Base-by-base conservation (phyloP, 495 filamentous ascomycete genomes). In the Aspergillus egyptiacus region DNA sequence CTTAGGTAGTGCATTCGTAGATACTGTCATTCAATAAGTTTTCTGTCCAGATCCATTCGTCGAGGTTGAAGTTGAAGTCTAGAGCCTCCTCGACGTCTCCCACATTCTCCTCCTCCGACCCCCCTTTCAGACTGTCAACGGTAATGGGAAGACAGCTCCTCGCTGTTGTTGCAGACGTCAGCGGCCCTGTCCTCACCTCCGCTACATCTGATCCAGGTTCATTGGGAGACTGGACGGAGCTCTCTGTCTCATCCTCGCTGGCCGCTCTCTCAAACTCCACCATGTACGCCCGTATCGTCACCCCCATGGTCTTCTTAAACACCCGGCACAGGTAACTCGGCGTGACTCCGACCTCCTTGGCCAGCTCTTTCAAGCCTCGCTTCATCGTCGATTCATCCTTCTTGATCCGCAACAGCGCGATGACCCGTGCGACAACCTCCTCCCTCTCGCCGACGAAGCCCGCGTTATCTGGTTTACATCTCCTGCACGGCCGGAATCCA, bases 401-500 rank as follows among this genome's bases (percentile, higher is more conserved):
- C n/a, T 7, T 31, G 19, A 6, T 23, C 36, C 13, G 36, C 36
- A 39, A 20, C 14, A 43, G 40, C 34, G 34, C 24, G 5, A 48
- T 39, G 1, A 40, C 46, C 31, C 41, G 31, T 5, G 48, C 37
- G 14, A 53, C 56, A 24, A 59, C 34, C 30, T 52, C 42, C 39
- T 59, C 49, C 13, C 49, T 40, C 13, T 50, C 48, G 15, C 56
- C 53, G 5, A 46, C 24, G 28, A 59, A 56, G 1, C 15, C 19
- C 48, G 44, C 42, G 25, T 38, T 46, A 22, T 72, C 63, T 0
- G 78, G 78, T 37, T 68, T 58, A 58, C 79, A 83, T 30, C 79
- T 56, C 59, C 79, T 80, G 61, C 79, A 82, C 0, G 75, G 57
- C 14, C 76, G 59, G 46, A 69, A 80, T 1, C 77, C 78, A 6